Evolutionary conservation across 179 eudicot genomes (phyloP), one percentile per base, ranked within the genome.

Genomic region (Drosera spatulata): DNA sequence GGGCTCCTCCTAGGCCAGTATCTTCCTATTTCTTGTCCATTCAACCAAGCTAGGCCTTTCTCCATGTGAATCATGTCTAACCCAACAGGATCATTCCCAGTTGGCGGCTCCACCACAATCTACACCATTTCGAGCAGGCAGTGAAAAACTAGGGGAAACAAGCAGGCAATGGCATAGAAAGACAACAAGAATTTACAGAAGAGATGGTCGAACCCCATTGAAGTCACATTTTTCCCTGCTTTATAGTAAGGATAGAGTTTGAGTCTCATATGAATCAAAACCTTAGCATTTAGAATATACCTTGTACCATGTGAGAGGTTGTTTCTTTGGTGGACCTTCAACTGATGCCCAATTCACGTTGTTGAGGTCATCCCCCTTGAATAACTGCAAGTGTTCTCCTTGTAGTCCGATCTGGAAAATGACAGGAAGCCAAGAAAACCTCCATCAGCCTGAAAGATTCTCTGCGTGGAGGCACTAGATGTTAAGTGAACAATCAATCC

Each of bases 241-340:
- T 22, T 22, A 22, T 22, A 22, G 0, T 22, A 1, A 22, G 33
- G 33, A 1, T 22, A 22, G 33, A 22, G 33, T 22, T 22, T 22
- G 33, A 22, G 0, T 22, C 33, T 22, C 33, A 22, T 22, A 22
- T 22, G 33, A 22, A 22, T 22, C 33, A 22, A 22, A 22, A 22
- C 33, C 33, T 22, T 22, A 22, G 33, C 33, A 22, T 22, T 22
- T 22, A 22, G 33, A 22, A 57, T 41, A 7, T 84, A 93, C 99
- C 95, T 86, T 90, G 85, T 94, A 94, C 99, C 99, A 94, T 43
- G 96, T 87, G 55, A 94, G 87, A 46, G 99, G 85, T 63, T 83
- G 91, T 7, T 59, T 62, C 70, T 81, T 83, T 4, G 87, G 91
- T 50, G 89, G 85, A 56, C 71, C 78, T 5, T 66, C 63, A 59